Conservation (phyloP, 805 yeast genomes). For the Suhomyces tanzawaensis region DNA sequence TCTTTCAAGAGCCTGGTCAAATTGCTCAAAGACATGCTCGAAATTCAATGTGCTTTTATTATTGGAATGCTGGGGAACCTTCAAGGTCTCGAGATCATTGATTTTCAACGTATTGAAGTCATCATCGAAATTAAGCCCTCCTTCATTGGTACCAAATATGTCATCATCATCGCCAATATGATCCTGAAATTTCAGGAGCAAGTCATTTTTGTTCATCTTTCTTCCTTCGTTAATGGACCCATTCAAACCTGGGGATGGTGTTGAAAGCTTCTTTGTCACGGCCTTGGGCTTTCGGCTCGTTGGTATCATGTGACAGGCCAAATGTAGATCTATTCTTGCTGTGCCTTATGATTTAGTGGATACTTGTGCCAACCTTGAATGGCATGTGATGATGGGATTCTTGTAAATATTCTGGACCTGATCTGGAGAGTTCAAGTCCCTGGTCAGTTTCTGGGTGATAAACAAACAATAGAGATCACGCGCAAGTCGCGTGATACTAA, state of each 20-base stretch:
- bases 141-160: slow-evolving; percentile 26
- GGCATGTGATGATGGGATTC: too few species aligned
- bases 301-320: too few species aligned
- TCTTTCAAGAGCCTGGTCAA: slow-evolving; percentile 6
- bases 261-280: slow-evolving; percentile 10
- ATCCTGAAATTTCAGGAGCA: slow-evolving; percentile 23
- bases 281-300: slow-evolving; percentile 10
- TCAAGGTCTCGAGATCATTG: slow-evolving; percentile 11
- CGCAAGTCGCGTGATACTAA: too few species aligned
- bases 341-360: too few species aligned
- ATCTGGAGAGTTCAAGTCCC: too few species aligned
- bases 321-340: too few species aligned
- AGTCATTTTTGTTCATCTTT: slow-evolving; percentile 14
- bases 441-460: too few species aligned
- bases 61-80: background rate
- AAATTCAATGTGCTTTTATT: slow-evolving; percentile 3
- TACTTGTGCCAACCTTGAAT: too few species aligned
- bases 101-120: slow-evolving; percentile 27
- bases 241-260: slow-evolving; percentile 9
- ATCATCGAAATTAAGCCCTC: slow-evolving; percentile 19
- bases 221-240: slow-evolving; percentile 3
- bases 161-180: slow-evolving; percentile 15
- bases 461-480: background rate
- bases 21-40: slow-evolving; percentile 8
- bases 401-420: too few species aligned